phyloP scores from a whole-genome alignment of 176 grass and related monocot genomes.

The Elaeis guineensis region DNA sequence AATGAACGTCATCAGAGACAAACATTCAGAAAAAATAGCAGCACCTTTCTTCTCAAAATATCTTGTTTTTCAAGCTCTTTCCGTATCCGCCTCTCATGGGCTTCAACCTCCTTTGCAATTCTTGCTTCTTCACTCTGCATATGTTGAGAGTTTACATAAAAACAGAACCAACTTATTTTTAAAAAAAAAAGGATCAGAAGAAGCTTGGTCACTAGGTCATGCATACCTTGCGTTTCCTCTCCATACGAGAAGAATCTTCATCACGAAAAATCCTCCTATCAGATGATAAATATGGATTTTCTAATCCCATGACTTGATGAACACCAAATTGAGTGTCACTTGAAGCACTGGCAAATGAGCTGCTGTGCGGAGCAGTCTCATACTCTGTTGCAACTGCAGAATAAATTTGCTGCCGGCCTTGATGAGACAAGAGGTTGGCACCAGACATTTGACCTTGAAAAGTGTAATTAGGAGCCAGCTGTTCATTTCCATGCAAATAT shows the following conservation, averaged over 20 bases:
- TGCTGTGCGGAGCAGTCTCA: slow-evolving; percentile 36
- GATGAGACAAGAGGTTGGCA: slow-evolving; percentile 46
- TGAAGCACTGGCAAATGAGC: slow-evolving; percentile 29
- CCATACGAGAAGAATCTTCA: slow-evolving; percentile 56
- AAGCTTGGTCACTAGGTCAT: background rate
- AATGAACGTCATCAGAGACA: background rate
- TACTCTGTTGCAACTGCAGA: slow-evolving; percentile 34
- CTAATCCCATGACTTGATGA: slow-evolving; percentile 38
- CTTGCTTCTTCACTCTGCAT: slow-evolving; percentile 72
- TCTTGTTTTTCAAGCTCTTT: slow-evolving; percentile 95
- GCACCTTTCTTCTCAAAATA: slow-evolving; percentile 85
- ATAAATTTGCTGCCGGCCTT: slow-evolving; percentile 35
- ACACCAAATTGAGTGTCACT: slow-evolving; percentile 39
- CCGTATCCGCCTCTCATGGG: slow-evolving; percentile 79
- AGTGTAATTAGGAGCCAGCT: slow-evolving; percentile 39
- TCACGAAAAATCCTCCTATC: slow-evolving; percentile 49
- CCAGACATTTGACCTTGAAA: slow-evolving; percentile 57
- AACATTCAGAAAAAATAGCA: slow-evolving; percentile 12
- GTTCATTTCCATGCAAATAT: slow-evolving; percentile 47
- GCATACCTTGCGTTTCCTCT: slow-evolving; percentile 85
- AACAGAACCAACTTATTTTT: background rate
- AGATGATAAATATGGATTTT: slow-evolving; percentile 40
- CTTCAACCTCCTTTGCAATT: slow-evolving; percentile 88
- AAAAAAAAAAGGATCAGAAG: background rate
- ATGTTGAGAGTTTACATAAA: background rate